Conservation (phyloP, 1,139 yeast genomes). For the Nakaseomyces bracarensis region DNA sequence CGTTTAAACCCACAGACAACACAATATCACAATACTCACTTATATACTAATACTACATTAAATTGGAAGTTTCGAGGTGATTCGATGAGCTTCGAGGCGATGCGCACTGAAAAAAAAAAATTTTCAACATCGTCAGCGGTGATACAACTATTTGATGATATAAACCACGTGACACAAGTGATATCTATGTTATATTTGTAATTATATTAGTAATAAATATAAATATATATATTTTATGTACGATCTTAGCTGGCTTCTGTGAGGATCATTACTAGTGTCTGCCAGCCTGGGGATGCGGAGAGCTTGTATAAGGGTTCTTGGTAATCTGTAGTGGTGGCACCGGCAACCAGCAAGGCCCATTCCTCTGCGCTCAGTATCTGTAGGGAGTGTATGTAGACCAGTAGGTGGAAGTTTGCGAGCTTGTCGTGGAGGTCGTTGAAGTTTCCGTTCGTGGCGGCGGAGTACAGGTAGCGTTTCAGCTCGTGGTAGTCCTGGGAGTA, state of each 20-base stretch:
- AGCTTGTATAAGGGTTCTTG: slow-evolving; percentile 49
- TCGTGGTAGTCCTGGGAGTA: slow-evolving; percentile 58
- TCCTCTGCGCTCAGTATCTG: slow-evolving; percentile 50
- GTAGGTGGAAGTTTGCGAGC: slow-evolving; percentile 63
- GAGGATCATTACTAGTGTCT: slow-evolving; percentile 30
- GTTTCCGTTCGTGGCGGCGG: slow-evolving; percentile 31
- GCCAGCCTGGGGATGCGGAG: slow-evolving; percentile 31
- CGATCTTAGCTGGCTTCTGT: slow-evolving; percentile 10
- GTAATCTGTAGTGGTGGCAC: slow-evolving; percentile 37
- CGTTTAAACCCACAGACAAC: too few species aligned
- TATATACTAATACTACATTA: neutral
- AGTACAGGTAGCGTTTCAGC: slow-evolving; percentile 41
- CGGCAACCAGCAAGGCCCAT: slow-evolving; percentile 39
- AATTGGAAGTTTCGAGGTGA: neutral
- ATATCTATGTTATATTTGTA: neutral
- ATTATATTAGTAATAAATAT: neutral
- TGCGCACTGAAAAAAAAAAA: neutral
- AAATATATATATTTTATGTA: slow-evolving; percentile 16
- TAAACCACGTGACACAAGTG: neutral
- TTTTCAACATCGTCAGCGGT: neutral
- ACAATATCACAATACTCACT: neutral
- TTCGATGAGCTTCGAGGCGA: slow-evolving; percentile 1
- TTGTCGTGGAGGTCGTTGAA: slow-evolving; percentile 36
- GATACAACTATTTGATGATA: neutral
- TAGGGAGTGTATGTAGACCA: slow-evolving; percentile 47